Percentiles rank a stretch among this genome's conserved stretches.
Evolutionary conservation across 2,329 filamentous ascomycete genomes (phyloP).

Genomic region (Colletotrichum sp.): DNA sequence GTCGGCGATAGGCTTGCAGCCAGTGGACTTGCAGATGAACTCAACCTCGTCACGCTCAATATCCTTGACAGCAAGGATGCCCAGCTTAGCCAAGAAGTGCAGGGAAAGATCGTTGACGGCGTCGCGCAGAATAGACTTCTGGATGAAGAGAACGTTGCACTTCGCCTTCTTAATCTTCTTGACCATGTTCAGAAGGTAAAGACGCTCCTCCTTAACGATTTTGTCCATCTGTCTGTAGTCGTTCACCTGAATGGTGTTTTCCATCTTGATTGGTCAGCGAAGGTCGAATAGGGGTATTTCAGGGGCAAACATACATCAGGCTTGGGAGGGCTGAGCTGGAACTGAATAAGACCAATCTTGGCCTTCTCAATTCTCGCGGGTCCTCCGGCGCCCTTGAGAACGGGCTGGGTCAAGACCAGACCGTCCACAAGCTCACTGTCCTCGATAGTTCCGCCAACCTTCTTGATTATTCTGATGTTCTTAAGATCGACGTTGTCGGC

Average conservation of each 20-base stretch:
- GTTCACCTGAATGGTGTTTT: conserved; percentile 99
- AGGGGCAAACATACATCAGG: conserved; percentile 73
- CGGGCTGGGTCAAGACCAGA: conserved; percentile 87
- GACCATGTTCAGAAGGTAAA: conserved; percentile 97
- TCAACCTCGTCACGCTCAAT: conserved; percentile 99
- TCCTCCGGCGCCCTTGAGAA: conserved; percentile 92
- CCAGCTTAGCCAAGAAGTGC: conserved; percentile 96
- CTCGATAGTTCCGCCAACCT: conserved; percentile 96
- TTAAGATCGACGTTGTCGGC: conserved; percentile 96
- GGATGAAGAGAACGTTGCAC: conserved; percentile 97
- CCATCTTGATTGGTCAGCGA: conserved; percentile 69
- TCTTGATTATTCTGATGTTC: conserved; percentile 97
- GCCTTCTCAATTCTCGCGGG: conserved; percentile 96
- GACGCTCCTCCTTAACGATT: conserved; percentile 98
- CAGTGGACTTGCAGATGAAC: conserved; percentile 98
- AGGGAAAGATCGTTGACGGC: conserved; percentile 97
- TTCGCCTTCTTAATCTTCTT: conserved; percentile 99
- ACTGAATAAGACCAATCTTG: conserved; percentile 94
- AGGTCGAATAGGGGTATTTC: neutral
- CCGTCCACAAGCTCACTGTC: conserved; percentile 98
- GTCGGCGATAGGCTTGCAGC: conserved; percentile 98
- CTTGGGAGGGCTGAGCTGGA: conserved; percentile 97
- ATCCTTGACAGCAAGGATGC: conserved; percentile 95
- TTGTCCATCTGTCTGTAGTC: conserved; percentile 99
- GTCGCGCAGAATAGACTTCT: conserved; percentile 97